These are phyloP conservation scores for Monosporozyma unispora DNA, from an alignment of 805 yeast species.

Conservation along the genomic window DNA sequence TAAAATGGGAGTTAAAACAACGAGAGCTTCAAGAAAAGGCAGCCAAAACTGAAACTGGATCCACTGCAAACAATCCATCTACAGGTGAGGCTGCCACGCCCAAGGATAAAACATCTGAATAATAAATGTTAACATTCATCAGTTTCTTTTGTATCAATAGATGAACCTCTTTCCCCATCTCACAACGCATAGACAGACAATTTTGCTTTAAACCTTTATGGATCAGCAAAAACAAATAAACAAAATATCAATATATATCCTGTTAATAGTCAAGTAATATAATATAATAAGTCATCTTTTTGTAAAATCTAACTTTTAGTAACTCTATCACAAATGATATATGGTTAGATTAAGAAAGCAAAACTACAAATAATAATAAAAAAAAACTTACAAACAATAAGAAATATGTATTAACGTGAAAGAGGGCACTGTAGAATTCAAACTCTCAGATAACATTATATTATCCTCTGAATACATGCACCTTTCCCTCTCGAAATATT, in stretches of 20 bases:
- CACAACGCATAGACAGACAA: not conserved
- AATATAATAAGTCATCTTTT: not conserved
- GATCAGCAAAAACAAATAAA: not conserved
- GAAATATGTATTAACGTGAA: constrained; percentile 27
- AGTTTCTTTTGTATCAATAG: not conserved
- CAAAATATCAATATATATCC: not conserved
- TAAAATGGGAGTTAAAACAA: constrained; percentile 57
- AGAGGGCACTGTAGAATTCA: constrained; percentile 29
- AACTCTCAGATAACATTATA: constrained; percentile 28
- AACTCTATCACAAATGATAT: not conserved
- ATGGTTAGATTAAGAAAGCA: not conserved
- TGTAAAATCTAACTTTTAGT: not conserved
- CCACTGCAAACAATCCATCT: not conserved
- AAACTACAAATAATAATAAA: not conserved
- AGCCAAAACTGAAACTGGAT: not conserved
- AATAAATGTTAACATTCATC: not conserved
- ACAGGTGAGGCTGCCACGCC: not conserved
- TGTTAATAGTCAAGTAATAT: not conserved
- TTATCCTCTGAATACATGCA: constrained; percentile 29
- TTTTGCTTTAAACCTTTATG: not conserved
- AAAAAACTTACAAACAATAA: not conserved
- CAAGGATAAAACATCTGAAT: not conserved
- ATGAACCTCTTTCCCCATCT: not conserved
- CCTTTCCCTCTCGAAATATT: constrained; percentile 7
- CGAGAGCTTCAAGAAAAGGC: constrained; percentile 12